Conservation (phyloP, 148 eudicot species). For the Diospyros lotus region DNA sequence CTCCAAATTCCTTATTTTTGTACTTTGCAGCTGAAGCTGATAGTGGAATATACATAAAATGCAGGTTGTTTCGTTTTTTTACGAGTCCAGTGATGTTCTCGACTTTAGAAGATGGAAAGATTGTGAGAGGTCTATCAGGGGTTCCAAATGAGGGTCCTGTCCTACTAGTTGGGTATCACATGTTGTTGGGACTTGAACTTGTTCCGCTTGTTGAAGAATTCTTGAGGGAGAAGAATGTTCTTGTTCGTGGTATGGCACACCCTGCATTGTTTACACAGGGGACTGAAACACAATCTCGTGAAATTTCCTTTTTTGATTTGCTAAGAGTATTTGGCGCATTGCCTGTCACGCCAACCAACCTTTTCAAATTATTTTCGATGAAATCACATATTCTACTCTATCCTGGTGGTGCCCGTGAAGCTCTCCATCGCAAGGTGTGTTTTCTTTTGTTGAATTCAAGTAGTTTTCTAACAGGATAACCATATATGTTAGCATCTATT, state of each 20-base stretch:
- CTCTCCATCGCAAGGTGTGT: constrained; percentile 79
- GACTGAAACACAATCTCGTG: constrained; percentile 21
- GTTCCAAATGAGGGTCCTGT: constrained; percentile 95
- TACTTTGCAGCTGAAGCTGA: constrained; percentile 1
- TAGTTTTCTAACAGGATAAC: background rate
- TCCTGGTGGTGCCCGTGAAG: constrained; percentile 99
- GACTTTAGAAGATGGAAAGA: constrained; percentile 66
- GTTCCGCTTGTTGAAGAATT: constrained; percentile 52
- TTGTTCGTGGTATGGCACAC: constrained; percentile 84
- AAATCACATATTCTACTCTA: constrained; percentile 78
- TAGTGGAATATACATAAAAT: constrained; percentile 15
- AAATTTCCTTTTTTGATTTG: constrained; percentile 42
- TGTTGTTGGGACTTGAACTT: constrained; percentile 82
- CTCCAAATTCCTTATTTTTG: background rate
- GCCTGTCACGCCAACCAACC: constrained; percentile 65
- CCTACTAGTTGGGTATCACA: constrained; percentile 87
- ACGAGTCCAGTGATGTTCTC: constrained; percentile 72
- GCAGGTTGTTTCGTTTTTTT: constrained; percentile 45
- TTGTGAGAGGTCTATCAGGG: constrained; percentile 79
- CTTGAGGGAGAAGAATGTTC: constrained; percentile 54
- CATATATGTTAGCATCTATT: background rate
- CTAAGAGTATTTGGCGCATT: constrained; percentile 61
- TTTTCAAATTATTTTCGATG: constrained; percentile 58
- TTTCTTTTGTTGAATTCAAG: background rate
- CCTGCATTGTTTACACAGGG: constrained; percentile 44